Evolutionary conservation across 495 filamentous ascomycete species (phyloP), one percentile per base, ranked within the genome.

Genomic region (Tuber magnatum): DNA sequence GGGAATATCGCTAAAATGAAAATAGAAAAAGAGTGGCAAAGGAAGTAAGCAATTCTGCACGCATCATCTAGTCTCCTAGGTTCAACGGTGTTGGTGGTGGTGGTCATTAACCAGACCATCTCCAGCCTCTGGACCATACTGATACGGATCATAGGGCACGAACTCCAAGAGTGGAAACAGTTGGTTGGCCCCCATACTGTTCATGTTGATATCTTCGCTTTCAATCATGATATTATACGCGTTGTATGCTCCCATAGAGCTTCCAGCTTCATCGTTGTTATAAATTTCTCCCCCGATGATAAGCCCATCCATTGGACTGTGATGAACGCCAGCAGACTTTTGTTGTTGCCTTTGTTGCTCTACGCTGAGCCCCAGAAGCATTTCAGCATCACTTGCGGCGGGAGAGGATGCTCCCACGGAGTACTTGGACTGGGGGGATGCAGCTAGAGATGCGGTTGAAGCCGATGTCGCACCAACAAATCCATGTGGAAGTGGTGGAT

Each of bases 201-300:
- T 71, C 77, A 80, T 77, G 71, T 80, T 74, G 28, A 80, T 71
- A 35, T 80, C 77, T 35, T 80, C 78, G 40, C 78, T 80, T 74
- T 78, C 77, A 32, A 77, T 72, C 78, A 80, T 80, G 38, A 77
- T 77, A 22, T 70, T 74, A 74, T 75, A 79, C 40, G 73, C 77
- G 73, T 78, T 72, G 24, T 42, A 44, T 56, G 72, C 77, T 70
- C 43, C 69, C 16, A 65, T 61, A 70, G 69, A 18, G 24, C 42
- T 44, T 28, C 71, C 71, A 56, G 32, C 22, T 35, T 48, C n/a
- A 28, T 80, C 79, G 14, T 39, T 68, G 18, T 73, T 78, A 73
- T 79, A 74, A 42, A 24, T 68, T n/a, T 76, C n/a, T 20, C 18
- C 71, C 3, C 74, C 22, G 77, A 80, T 80, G 65, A 69, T 48